Base-by-base conservation (phyloP, 1,284 basidiomycete species). In the Ganoderma resinaceum region DNA sequence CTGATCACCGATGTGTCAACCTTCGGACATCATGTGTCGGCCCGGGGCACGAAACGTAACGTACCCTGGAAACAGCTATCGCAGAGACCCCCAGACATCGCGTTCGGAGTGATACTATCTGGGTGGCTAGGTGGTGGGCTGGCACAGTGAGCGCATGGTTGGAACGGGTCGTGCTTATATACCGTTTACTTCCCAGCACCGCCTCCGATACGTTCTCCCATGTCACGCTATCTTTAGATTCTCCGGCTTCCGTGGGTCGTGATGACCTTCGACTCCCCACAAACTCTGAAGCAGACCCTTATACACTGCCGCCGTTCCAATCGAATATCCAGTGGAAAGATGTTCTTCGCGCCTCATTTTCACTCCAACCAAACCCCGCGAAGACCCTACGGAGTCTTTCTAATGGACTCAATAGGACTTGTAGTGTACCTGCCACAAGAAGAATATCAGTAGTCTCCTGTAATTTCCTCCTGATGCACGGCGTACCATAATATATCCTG, bases 61-160 rank as follows among this genome's bases (percentile, higher is more conserved):
- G 33, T 71, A 85, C 85, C 83, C 70, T 77, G 80, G 70, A 87
- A 70, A 70, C 87, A 88, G 71, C 87, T 78, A 68, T 84, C 81
- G 79, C 87, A 88, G 86, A 88, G 87, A 38, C 12, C 74, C 29
- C 7, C 57, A 14, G 53, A 57, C 53, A 58, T 43, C 42, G 26
- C 33, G 26, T 29, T 26, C 20, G 37, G n/a, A 40, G 14, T 60
- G 18, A n/a, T 9, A 18, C 43, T 23, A n/a, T n/a, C n/a, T 3
- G 43, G 6, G 20, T 9, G 43, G 20, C 7, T 42, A 14, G 12
- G 18, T 9, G 33, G 12, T 26, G 37, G 58, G 58, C 35, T 29
- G 42, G n/a, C 37, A 46, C 43, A 4, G 38, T 42, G 37, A 3
- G 60, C 14, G 33, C 9, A 35, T 12, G 31, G 31, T 58, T 31